Base-by-base conservation (phyloP, 768 basidiomycete species). In the Ramaria rubella region DNA sequence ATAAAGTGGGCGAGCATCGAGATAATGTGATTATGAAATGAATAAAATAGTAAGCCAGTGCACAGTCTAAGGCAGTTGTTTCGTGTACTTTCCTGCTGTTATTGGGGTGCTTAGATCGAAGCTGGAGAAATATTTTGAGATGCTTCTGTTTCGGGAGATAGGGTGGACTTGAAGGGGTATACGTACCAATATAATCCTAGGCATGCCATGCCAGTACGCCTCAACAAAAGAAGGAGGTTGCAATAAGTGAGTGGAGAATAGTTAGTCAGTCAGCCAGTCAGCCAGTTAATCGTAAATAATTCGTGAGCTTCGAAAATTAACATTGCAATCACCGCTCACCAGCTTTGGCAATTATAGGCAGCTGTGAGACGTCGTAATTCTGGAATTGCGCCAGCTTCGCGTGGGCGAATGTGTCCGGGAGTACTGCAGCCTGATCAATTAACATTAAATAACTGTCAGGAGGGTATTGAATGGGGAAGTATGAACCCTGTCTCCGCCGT, bases 351-450 rank as follows among this genome's bases (percentile, higher is more conserved):
- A 67, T 61, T 3, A 64, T 62, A 21, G 59, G 58, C 38, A 61
- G 50, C 1, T 19, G 1, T 14, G 55, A 29, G n/a, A 33, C 45
- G 48, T 55, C 42, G 19, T 30, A 23, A 8, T 45, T 45, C 8
- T 50, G 42, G 14, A 19, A 29, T 2, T 36, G 42, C 3, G 43
- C 19, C 4, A 69, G 54, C 48, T 61, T 61, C 1, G 27, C 53
- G n/a, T 68, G 67, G 4, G 64, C 56, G 33, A 72, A 72, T 5
- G 65, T 62, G 21, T 72, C 69, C 1, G 71, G 71, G 4, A 71
- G 44, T 9, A 71, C 68, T 0, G 66, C 67, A 6, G 44, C 61
- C 69, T 70, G 48, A 14, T 26, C 1, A 49, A 36, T 15, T 15
- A 1, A 23, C 14, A 34, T 31, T 15, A 8, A 30, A 14, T 5